phyloP scores from a whole-genome alignment of 2,329 filamentous ascomycete genomes.

The Fusarium sp. region DNA sequence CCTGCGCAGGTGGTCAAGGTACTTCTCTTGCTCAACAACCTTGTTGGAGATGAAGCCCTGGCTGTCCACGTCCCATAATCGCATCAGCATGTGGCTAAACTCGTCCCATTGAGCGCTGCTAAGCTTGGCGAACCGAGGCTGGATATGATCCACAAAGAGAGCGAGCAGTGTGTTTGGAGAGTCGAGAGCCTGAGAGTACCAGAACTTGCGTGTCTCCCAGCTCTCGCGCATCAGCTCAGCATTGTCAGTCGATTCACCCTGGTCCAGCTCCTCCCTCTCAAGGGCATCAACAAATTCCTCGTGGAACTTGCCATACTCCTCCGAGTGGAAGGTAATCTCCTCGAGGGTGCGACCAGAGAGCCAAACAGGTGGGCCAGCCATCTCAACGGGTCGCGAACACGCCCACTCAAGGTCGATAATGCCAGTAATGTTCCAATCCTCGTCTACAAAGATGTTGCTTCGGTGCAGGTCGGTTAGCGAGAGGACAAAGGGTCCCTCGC shows the following conservation, averaged over 20 bases:
- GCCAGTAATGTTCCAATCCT: slow-evolving; percentile 48
- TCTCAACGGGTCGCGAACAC: slow-evolving; percentile 45
- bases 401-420: slow-evolving; percentile 53
- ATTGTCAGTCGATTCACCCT: background rate
- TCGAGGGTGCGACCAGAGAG: slow-evolving; percentile 26
- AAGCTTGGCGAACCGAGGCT: slow-evolving; percentile 12
- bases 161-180: slow-evolving; percentile 8
- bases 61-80: slow-evolving; percentile 12
- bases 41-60: slow-evolving; percentile 14
- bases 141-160: slow-evolving; percentile 13
- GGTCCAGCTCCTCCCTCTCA: background rate
- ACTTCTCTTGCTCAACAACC: slow-evolving; percentile 12
- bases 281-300: slow-evolving; percentile 9
- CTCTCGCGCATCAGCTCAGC: slow-evolving; percentile 12
- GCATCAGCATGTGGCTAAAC: slow-evolving; percentile 12
- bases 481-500: slow-evolving; percentile 50
- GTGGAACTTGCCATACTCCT: slow-evolving; percentile 1
- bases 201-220: slow-evolving; percentile 8
- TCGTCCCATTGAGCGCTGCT: slow-evolving; percentile 5
- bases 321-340: slow-evolving; percentile 5
- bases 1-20: slow-evolving; percentile 2
- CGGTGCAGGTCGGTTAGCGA: slow-evolving; percentile 54
- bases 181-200: slow-evolving; percentile 10
- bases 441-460: slow-evolving; percentile 54
- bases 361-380: slow-evolving; percentile 48